A percentile compares a stretch with the other conserved stretches of the same genome.
Conservation (phyloP, 2,329 filamentous ascomycete genomes). For the Macroventuria anomochaeta region DNA sequence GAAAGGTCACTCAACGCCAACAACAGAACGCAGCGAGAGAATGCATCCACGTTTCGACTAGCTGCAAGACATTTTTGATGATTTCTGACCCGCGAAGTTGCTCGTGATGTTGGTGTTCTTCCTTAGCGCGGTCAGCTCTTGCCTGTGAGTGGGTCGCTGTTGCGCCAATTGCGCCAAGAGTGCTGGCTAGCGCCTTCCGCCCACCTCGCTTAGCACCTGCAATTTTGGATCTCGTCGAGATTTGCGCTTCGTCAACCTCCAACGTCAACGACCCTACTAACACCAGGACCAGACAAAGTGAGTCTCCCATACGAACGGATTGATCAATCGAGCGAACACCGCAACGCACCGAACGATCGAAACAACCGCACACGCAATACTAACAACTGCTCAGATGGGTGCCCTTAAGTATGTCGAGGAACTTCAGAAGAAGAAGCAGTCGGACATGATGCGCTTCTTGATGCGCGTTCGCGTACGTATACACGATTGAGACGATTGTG, state of each 20-base stretch:
- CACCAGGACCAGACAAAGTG: constrained; percentile 23
- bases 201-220: constrained; percentile 14
- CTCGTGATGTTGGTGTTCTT: background rate
- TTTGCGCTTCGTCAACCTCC: constrained; percentile 18
- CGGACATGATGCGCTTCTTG: constrained; percentile 99
- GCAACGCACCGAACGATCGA: constrained; percentile 3
- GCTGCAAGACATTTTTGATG: background rate
- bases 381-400: constrained; percentile 75
- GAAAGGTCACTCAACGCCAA: too few relatives aligned
- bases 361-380: constrained; percentile 16
- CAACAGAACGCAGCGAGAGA: too few relatives aligned
- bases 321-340: constrained; percentile 12
- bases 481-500: constrained; percentile 10
- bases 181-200: constrained; percentile 8
- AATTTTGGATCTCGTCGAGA: constrained; percentile 15
- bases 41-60: too few relatives aligned
- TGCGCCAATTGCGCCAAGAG: constrained; percentile 16
- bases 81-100: background rate
- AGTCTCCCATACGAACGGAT: constrained; percentile 11
- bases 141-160: constrained; percentile 2
- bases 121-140: constrained; percentile 1
- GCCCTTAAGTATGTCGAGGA: constrained; percentile 99
- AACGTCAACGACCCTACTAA: constrained; percentile 23
- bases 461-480: constrained; percentile 71
- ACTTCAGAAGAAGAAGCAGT: constrained; percentile 99